A percentile compares a stretch with the other conserved stretches of the same genome.
Conservation (phyloP, 352 stramenopile genomes). For the Phytophthora multivora region DNA sequence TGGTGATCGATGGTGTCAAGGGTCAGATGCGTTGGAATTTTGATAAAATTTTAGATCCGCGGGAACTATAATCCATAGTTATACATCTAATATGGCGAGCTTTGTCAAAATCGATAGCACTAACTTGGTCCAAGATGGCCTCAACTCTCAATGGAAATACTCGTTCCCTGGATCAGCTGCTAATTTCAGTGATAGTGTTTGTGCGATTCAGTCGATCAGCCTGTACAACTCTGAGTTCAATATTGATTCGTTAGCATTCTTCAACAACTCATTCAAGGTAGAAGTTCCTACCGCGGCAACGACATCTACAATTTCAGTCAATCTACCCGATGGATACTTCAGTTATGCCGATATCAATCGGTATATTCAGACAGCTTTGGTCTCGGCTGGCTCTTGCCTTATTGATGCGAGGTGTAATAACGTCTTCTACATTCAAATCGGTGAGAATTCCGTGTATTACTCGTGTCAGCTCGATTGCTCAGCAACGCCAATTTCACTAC, state of each 20-base stretch:
- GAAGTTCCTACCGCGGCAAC: slow-evolving; percentile 19
- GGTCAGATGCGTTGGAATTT: slow-evolving; percentile 17
- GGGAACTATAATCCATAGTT: slow-evolving; percentile 1
- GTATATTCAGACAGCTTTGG: slow-evolving; percentile 13
- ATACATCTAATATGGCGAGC: slow-evolving; percentile 15
- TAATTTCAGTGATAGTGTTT: neutral
- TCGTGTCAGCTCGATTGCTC: slow-evolving; percentile 1
- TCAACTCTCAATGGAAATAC: slow-evolving; percentile 13
- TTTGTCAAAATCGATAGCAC: slow-evolving; percentile 19
- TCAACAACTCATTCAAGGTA: slow-evolving; percentile 10
- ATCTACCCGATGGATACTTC: slow-evolving; percentile 16
- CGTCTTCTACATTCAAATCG: slow-evolving; percentile 16
- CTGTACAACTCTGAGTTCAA: slow-evolving; percentile 13
- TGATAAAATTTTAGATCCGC: slow-evolving; percentile 3
- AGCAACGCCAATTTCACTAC: slow-evolving; percentile 2
- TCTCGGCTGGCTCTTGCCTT: slow-evolving; percentile 14
- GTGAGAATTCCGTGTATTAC: neutral
- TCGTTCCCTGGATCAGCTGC: slow-evolving; percentile 1
- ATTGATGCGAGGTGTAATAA: slow-evolving; percentile 2
- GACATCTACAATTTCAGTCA: slow-evolving; percentile 3
- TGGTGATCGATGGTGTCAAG: slow-evolving; percentile 11
- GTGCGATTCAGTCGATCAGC: neutral
- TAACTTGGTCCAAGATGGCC: slow-evolving; percentile 12
- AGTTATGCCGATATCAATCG: slow-evolving; percentile 14
- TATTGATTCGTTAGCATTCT: slow-evolving; percentile 8